phyloP scores from a whole-genome alignment of 1,284 basidiomycete species.

The Ceratobasidium papillatum region DNA sequence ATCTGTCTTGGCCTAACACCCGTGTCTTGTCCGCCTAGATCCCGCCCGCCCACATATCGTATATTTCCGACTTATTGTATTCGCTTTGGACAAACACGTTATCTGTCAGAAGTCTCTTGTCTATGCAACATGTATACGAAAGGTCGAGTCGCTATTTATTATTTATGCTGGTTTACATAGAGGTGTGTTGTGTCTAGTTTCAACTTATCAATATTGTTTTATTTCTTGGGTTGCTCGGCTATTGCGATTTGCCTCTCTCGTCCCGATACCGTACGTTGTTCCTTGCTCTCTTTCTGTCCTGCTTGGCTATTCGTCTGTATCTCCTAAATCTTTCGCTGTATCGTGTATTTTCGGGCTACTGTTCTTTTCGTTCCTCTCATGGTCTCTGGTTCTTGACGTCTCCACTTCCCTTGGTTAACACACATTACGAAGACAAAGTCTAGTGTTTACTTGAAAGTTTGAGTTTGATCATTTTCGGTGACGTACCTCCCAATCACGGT shows the following conservation, averaged over 20 bases:
- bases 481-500: background rate
- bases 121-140: constrained; percentile 36
- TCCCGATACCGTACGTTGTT: background rate
- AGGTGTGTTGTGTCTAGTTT: constrained; percentile 16
- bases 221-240: background rate
- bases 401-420: background rate
- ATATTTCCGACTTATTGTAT: constrained; percentile 1
- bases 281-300: background rate
- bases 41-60: constrained; percentile 4
- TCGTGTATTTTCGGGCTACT: background rate
- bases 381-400: background rate
- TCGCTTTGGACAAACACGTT: constrained; percentile 25
- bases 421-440: background rate
- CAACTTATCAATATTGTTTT: background rate
- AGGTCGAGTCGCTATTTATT: constrained; percentile 40
- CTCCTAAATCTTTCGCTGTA: constrained; percentile 8
- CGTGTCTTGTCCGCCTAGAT: background rate
- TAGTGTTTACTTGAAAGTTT: background rate
- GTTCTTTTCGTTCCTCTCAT: background rate
- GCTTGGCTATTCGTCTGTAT: constrained; percentile 1
- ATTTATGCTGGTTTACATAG: constrained; percentile 33
- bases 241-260: background rate
- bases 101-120: constrained; percentile 15
- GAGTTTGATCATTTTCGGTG: background rate
- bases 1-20: background rate